phyloP scores from a whole-genome alignment of 2,329 filamentous ascomycete genomes.

The Epicoccum sorghinum region DNA sequence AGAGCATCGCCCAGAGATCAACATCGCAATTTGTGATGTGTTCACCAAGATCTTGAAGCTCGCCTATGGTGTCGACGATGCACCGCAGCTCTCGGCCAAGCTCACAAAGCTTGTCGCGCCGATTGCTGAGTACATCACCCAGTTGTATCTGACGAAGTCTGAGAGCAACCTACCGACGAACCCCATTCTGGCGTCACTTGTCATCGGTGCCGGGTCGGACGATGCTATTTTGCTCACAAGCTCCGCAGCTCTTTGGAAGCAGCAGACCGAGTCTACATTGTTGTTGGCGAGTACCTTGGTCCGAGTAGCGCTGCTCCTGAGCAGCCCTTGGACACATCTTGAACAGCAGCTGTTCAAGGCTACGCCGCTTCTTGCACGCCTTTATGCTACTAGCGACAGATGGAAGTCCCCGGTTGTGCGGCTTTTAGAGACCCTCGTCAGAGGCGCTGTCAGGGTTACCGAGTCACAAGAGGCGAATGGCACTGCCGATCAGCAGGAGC shows the following conservation, averaged over 20 bases:
- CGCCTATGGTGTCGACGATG: conserved; percentile 76
- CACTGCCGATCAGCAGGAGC: conserved; percentile 58
- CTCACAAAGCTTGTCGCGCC: conserved; percentile 70
- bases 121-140: conserved; percentile 76
- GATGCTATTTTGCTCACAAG: conserved; percentile 54
- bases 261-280: conserved; percentile 69
- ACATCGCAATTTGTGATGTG: conserved; percentile 69
- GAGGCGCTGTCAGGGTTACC: conserved; percentile 66
- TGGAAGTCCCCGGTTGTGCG: conserved; percentile 71
- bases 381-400: conserved; percentile 72
- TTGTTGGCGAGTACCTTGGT: conserved; percentile 72
- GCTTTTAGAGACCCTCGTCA: conserved; percentile 75
- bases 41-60: conserved; percentile 75
- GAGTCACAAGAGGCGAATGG: conserved; percentile 36
- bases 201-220: conserved; percentile 54
- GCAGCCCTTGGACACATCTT: conserved; percentile 67
- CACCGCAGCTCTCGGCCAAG: conserved; percentile 54
- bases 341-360: conserved; percentile 83
- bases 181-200: conserved; percentile 74
- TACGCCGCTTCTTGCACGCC: conserved; percentile 74
- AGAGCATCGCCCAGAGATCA: conserved; percentile 71
- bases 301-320: conserved; percentile 70
- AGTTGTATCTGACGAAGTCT: conserved; percentile 75
- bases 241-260: conserved; percentile 53
- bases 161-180: conserved; percentile 76